Percentiles rank a stretch among this genome's conserved stretches.
Evolutionary conservation across 108 stramenopile genomes (phyloP).

Genomic region (Aurantiochytrium sp.): DNA sequence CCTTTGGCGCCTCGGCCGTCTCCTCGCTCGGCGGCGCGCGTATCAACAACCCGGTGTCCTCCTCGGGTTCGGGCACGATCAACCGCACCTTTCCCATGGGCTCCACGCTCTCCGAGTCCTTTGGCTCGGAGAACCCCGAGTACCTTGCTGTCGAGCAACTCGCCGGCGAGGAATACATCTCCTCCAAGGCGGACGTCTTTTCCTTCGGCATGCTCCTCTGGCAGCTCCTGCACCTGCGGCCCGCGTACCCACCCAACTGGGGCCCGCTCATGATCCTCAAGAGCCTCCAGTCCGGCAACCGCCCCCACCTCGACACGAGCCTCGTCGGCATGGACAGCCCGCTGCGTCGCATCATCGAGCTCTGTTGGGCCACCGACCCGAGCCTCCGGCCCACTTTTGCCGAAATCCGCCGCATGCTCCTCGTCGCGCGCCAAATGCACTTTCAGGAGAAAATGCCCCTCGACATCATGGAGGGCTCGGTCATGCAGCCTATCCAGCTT

Average conservation of each 20-base stretch:
- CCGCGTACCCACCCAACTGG: neutral
- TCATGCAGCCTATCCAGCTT: neutral
- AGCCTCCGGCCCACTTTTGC: neutral
- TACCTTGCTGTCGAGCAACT: constrained; percentile 11
- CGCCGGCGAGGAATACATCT: neutral
- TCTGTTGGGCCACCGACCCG: neutral
- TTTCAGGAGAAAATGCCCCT: neutral
- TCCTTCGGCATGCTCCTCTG: constrained; percentile 28
- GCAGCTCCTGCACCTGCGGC: neutral
- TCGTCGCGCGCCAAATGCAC: neutral
- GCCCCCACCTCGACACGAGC: neutral
- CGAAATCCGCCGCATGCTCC: neutral
- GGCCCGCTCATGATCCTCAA: neutral
- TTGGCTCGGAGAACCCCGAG: neutral
- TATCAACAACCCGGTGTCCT: too few species aligned
- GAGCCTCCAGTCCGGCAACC: neutral
- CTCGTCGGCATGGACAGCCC: constrained; percentile 9
- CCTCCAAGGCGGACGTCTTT: neutral
- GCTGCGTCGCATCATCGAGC: neutral
- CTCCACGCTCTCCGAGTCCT: neutral
- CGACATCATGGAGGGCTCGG: neutral
- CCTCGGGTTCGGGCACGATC: neutral
- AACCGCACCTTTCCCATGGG: neutral
- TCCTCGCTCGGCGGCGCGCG: neutral
- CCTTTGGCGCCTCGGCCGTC: neutral